Percentiles rank a stretch among this genome's conserved stretches.
phyloP scores from a whole-genome alignment of 306 rosid species.

The Gastrolobium bilobum region DNA sequence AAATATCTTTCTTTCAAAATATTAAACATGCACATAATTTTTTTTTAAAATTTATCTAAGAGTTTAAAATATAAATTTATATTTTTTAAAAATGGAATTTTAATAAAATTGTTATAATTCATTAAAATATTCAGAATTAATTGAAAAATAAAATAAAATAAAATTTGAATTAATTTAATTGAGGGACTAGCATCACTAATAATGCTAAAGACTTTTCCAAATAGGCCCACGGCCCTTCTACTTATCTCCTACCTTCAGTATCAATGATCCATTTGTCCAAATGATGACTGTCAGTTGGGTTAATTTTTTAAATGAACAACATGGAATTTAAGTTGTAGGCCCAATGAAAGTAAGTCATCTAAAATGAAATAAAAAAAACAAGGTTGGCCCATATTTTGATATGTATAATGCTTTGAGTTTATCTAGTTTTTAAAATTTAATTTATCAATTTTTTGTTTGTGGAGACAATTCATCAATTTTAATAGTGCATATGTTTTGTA shows the following conservation, averaged over 20 bases:
- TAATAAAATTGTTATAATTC: not conserved
- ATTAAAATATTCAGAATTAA: not conserved
- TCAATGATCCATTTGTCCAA: not conserved
- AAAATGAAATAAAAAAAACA: not conserved
- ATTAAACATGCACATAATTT: not conserved
- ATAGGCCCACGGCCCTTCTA: conserved; percentile 10
- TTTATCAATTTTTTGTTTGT: too few relatives aligned
- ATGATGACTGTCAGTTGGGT: not conserved
- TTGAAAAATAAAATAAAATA: not conserved
- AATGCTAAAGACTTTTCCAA: not conserved
- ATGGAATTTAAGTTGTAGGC: not conserved
- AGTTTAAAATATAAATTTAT: not conserved
- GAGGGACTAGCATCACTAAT: not conserved
- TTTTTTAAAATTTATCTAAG: not conserved
- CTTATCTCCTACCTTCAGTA: not conserved
- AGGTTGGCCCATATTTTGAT: too few relatives aligned
- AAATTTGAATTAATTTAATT: not conserved
- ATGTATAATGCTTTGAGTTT: not conserved
- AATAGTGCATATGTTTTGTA: too few relatives aligned
- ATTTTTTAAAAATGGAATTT: not conserved
- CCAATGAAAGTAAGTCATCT: not conserved
- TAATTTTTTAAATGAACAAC: not conserved
- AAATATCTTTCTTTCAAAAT: not conserved
- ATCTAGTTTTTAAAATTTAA: too few relatives aligned
- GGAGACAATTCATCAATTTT: too few relatives aligned